Conservation (phyloP, 441 rosid genomes). For the Adansonia gregorii region DNA sequence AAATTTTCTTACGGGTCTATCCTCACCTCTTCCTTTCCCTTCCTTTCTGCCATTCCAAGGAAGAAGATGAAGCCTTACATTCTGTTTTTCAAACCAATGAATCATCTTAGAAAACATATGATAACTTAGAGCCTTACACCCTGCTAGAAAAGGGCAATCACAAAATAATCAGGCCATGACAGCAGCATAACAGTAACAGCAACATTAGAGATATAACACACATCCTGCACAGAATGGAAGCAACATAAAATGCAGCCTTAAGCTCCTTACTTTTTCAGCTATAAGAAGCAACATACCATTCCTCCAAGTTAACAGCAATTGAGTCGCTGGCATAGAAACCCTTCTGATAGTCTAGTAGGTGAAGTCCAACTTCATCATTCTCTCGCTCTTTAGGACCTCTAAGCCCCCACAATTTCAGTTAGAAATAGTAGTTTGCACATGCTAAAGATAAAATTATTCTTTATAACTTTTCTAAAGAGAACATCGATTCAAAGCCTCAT, state of each 20-base stretch:
- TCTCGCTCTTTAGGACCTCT: neutral
- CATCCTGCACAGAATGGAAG: neutral
- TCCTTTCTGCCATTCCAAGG: neutral
- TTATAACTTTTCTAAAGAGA: slow-evolving; percentile 13
- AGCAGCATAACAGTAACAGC: neutral
- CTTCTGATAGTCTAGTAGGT: neutral
- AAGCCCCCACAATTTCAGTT: neutral
- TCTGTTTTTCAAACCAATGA: neutral
- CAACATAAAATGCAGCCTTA: neutral
- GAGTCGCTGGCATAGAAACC: neutral
- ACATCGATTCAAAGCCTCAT: neutral
- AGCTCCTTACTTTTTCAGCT: neutral
- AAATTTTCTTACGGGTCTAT: neutral
- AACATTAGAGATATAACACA: neutral
- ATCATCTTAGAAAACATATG: neutral
- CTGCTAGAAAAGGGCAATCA: neutral
- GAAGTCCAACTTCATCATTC: neutral
- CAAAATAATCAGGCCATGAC: neutral
- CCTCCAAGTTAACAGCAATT: neutral
- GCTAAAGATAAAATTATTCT: neutral
- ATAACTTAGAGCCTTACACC: neutral
- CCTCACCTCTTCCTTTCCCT: neutral
- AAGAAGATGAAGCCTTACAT: neutral
- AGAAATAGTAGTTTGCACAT: neutral
- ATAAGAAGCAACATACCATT: neutral